Conservation (phyloP, 495 filamentous ascomycete genomes). For the Venustampulla echinocandica region DNA sequence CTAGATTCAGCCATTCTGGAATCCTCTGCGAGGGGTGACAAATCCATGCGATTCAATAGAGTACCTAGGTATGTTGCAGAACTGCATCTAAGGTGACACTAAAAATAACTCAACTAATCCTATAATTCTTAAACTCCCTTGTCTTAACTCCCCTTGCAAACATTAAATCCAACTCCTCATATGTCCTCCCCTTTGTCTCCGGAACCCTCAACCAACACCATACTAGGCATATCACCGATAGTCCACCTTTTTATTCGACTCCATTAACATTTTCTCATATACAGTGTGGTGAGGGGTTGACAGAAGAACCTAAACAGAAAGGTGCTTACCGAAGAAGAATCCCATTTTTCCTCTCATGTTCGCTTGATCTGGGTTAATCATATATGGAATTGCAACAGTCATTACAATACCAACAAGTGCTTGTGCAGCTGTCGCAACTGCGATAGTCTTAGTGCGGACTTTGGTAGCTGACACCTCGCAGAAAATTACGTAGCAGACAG, state of each 20-base stretch:
- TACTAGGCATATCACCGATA: slow-evolving; percentile 53
- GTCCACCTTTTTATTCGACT: slow-evolving; percentile 52
- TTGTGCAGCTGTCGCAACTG: slow-evolving; percentile 37
- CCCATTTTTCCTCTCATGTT: slow-evolving; percentile 61
- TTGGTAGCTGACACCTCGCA: neutral
- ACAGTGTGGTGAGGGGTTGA: too few relatives aligned
- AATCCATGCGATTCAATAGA: too few relatives aligned
- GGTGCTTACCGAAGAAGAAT: slow-evolving; percentile 53
- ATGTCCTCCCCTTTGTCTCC: slow-evolving; percentile 58
- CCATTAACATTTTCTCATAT: too few relatives aligned
- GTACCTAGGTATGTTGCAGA: too few relatives aligned
- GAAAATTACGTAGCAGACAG: slow-evolving; percentile 36
- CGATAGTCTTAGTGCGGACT: slow-evolving; percentile 5
- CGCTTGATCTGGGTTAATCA: slow-evolving; percentile 62
- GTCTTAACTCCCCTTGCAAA: slow-evolving; percentile 56
- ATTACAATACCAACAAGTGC: slow-evolving; percentile 47
- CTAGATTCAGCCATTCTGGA: too few relatives aligned
- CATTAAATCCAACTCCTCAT: slow-evolving; percentile 62
- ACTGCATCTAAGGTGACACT: too few relatives aligned
- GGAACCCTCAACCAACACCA: slow-evolving; percentile 68
- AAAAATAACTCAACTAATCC: slow-evolving; percentile 2
- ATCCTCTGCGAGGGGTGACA: too few relatives aligned
- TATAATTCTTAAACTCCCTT: slow-evolving; percentile 45
- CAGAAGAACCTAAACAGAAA: neutral
- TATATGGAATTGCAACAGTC: slow-evolving; percentile 61